phyloP scores from a whole-genome alignment of 2,329 filamentous ascomycete genomes.

The Arachnomyces sp. region DNA sequence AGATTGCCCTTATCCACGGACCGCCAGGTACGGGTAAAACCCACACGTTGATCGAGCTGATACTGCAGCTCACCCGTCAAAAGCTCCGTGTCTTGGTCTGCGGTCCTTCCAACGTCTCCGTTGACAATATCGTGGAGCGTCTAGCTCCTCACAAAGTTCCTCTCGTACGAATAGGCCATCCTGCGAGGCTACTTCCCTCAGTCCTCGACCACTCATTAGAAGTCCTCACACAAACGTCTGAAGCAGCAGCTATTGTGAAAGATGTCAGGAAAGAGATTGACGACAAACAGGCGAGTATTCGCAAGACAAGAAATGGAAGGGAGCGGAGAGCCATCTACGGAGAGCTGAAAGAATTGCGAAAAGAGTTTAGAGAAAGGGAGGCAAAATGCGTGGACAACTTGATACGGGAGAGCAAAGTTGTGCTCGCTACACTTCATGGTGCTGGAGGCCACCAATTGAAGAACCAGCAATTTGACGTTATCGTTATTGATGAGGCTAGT shows the following conservation, averaged over 20 bases:
- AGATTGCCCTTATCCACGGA: constrained; percentile 86
- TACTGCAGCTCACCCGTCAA: constrained; percentile 74
- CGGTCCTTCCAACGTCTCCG: constrained; percentile 90
- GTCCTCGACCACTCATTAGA: constrained; percentile 87
- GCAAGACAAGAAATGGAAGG: constrained; percentile 72
- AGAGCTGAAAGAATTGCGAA: constrained; percentile 75
- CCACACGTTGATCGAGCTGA: constrained; percentile 89
- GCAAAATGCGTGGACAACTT: constrained; percentile 69
- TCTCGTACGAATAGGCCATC: constrained; percentile 85
- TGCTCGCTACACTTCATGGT: constrained; percentile 86
- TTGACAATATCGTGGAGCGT: constrained; percentile 96
- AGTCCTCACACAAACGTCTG: constrained; percentile 79
- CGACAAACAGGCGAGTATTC: constrained; percentile 75
- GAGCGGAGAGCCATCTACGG: constrained; percentile 75
- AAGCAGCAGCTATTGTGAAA: constrained; percentile 78
- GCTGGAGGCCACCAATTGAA: constrained; percentile 77
- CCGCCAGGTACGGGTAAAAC: constrained; percentile 96
- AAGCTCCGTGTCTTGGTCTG: constrained; percentile 78
- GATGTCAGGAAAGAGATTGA: constrained; percentile 93
- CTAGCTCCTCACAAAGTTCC: constrained; percentile 75
- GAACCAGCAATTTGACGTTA: constrained; percentile 77
- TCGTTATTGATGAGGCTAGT: constrained; percentile 92
- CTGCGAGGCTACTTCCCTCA: constrained; percentile 77
- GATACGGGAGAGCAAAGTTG: constrained; percentile 70
- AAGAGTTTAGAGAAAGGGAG: constrained; percentile 82